Conservation (phyloP, 257 asterid genomes). For the Lantana camara region DNA sequence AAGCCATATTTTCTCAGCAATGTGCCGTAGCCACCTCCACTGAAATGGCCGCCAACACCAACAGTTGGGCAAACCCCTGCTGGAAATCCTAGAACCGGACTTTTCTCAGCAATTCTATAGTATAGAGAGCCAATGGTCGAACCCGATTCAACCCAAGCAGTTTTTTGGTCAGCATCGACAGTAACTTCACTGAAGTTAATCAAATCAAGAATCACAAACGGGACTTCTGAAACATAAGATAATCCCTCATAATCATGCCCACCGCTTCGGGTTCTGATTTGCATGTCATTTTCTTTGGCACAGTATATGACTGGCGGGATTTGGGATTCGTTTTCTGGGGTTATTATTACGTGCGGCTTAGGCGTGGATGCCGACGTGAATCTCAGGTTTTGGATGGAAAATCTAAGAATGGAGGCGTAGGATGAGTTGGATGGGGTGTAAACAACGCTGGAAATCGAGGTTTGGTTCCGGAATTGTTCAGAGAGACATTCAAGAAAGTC, state of each 20-base stretch:
- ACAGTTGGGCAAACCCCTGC: slow-evolving; percentile 43
- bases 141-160: slow-evolving; percentile 41
- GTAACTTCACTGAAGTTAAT: slow-evolving; percentile 32
- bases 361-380: slow-evolving; percentile 13
- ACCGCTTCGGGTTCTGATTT: slow-evolving; percentile 42
- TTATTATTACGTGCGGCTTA: slow-evolving; percentile 32
- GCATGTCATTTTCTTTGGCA: slow-evolving; percentile 28
- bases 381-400: slow-evolving; percentile 28
- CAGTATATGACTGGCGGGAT: slow-evolving; percentile 30
- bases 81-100: slow-evolving; percentile 37
- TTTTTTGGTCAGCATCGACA: slow-evolving; percentile 24
- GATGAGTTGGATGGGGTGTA: slow-evolving; percentile 31
- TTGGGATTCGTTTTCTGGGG: slow-evolving; percentile 36
- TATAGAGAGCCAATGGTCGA: slow-evolving; percentile 35
- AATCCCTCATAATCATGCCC: slow-evolving; percentile 50
- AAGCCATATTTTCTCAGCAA: neutral
- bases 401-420: slow-evolving; percentile 20
- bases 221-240: slow-evolving; percentile 27
- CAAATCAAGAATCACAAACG: slow-evolving; percentile 37
- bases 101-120: slow-evolving; percentile 37
- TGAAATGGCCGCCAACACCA: slow-evolving; percentile 14
- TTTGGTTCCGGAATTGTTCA: neutral
- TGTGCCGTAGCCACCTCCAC: neutral
- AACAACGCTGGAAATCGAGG: slow-evolving; percentile 12
- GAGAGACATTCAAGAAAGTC: slow-evolving; percentile 31